Evolutionary conservation across 73 alveolate species (phyloP).

Genomic region (Paramecium tetraurelia): DNA sequence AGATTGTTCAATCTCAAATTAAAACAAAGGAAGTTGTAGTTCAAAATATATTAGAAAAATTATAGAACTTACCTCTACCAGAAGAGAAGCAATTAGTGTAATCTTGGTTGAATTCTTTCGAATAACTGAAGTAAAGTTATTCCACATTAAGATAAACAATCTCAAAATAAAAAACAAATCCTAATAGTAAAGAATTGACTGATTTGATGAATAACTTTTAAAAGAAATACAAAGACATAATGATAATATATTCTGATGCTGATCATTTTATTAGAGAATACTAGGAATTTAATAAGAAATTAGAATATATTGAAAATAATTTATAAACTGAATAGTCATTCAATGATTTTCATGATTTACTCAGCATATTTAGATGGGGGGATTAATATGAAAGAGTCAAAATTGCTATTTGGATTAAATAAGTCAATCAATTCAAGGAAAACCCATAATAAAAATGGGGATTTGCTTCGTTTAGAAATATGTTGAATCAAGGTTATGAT

Average conservation of each 20-base stretch:
- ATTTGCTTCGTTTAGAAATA: neutral
- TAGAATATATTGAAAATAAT: constrained; percentile 19
- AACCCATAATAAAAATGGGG: neutral
- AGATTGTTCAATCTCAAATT: neutral
- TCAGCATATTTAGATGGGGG: constrained; percentile 30
- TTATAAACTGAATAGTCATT: neutral
- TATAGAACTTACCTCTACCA: neutral
- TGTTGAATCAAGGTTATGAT: constrained; percentile 22
- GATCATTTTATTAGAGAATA: constrained; percentile 6
- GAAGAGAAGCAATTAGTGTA: neutral
- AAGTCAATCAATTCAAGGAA: neutral
- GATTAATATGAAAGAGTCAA: constrained; percentile 7
- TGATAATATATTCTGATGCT: neutral
- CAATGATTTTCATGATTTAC: neutral
- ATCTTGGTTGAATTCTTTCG: neutral
- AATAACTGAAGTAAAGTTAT: neutral
- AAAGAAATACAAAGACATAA: neutral
- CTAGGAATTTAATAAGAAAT: neutral
- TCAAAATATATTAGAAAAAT: neutral
- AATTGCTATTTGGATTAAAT: constrained; percentile 4
- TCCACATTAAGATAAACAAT: neutral
- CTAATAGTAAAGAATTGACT: constrained; percentile 40
- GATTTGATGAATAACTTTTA: neutral
- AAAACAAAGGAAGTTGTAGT: neutral
- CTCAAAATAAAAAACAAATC: constrained; percentile 11